A percentile compares a stretch with the other conserved stretches of the same genome.
Evolutionary conservation across 257 asterid genomes (phyloP).

Genomic region (Solanum pinnatisectum): DNA sequence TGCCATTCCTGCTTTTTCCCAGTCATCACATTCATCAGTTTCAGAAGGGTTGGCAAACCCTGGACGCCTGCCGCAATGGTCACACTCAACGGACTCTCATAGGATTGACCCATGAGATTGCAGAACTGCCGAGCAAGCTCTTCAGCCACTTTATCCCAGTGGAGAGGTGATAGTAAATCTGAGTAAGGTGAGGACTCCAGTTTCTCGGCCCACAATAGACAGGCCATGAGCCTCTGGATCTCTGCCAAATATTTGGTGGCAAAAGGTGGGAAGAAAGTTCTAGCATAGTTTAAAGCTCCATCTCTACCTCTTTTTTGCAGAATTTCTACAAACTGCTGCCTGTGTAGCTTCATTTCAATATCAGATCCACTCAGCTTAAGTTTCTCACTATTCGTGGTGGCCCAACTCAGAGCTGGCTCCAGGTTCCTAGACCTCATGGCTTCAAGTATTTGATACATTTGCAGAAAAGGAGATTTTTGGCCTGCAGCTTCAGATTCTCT

Average conservation of each 20-base stretch:
- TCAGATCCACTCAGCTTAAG: constrained; percentile 51
- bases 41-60: constrained; percentile 77
- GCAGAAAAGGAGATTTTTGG: constrained; percentile 46
- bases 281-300: constrained; percentile 66
- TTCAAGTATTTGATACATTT: constrained; percentile 69
- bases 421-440: constrained; percentile 60
- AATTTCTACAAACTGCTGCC: constrained; percentile 71
- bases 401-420: constrained; percentile 85
- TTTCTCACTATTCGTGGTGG: constrained; percentile 41
- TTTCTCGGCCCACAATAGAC: constrained; percentile 65
- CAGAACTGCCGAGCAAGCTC: constrained; percentile 73
- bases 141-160: constrained; percentile 63
- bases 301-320: constrained; percentile 59
- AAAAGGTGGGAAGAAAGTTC: constrained; percentile 47
- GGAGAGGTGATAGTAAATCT: constrained; percentile 48
- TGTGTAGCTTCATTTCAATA: constrained; percentile 75
- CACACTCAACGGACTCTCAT: constrained; percentile 62
- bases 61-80: constrained; percentile 80
- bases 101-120: constrained; percentile 65
- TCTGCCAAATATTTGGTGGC: constrained; percentile 58
- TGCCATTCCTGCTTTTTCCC: constrained; percentile 89
- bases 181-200: constrained; percentile 81
- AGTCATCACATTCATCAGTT: constrained; percentile 72
- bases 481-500: constrained; percentile 43
- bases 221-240: constrained; percentile 77